Percentiles rank a stretch among this genome's conserved stretches.
Conservation (phyloP, 208 protist species). For the Trichomonas tenax region DNA sequence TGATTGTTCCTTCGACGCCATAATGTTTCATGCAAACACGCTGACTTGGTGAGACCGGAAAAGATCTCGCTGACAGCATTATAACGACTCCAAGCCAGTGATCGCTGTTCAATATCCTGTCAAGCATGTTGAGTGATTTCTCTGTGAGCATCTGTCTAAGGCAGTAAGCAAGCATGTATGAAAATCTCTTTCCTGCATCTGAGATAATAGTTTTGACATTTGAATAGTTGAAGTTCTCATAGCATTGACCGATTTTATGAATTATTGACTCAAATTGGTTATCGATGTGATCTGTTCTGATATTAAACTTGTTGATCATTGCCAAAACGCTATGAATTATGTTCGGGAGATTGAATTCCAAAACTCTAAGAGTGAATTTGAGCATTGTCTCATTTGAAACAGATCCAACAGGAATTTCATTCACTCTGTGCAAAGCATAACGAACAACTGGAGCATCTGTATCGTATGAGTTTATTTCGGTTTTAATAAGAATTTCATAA, state of each 20-base stretch:
- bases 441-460: not conserved
- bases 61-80: not conserved
- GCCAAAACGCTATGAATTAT: not conserved
- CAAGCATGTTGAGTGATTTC: not conserved
- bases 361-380: not conserved
- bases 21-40: not conserved
- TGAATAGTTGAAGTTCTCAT: not conserved
- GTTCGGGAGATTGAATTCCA: not conserved
- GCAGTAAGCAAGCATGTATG: not conserved
- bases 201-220: not conserved
- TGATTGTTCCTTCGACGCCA: not conserved
- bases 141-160: not conserved
- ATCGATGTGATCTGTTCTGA: not conserved
- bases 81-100: not conserved
- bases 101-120: not conserved
- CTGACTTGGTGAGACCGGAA: not conserved
- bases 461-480: not conserved
- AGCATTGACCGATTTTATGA: not conserved
- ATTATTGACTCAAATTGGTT: not conserved
- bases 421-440: not conserved
- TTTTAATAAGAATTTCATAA: not conserved
- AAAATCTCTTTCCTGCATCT: not conserved
- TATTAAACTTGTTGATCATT: not conserved
- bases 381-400: not conserved
- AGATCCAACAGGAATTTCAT: not conserved